Evolutionary conservation across 768 basidiomycete species (phyloP), one percentile per base, ranked within the genome.

Genomic region (Tulasnella sp.): DNA sequence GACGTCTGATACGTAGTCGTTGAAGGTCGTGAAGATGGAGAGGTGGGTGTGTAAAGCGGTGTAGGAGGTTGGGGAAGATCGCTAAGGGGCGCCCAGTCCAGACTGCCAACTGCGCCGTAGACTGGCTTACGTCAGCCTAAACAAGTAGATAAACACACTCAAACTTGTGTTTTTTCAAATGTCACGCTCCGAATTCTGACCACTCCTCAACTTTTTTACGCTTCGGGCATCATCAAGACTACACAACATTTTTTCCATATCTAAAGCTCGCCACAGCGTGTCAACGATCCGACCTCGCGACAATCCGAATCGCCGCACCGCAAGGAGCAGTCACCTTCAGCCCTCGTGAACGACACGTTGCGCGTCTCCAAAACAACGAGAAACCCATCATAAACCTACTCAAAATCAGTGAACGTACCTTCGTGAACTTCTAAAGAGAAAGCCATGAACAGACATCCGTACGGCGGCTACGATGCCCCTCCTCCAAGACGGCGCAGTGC

Each of bases 391-490:
- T 64, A 67, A 72, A 67, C 62, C 42, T 52, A 40, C 37, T 64
- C 62, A 69, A 65, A 41, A 40, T 65, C 52, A 59, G 52, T 59
- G 52, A 59, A 59, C 52, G 52, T 59, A 59, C 22, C 3, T 47
- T 32, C 35, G 64, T 69, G 37, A 69, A 69, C 35, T 26, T 74
- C 69, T 71, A 42, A 39, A 70, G n/a, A 78, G 78, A 78, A 79
- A 73, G 77, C 75, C 71, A 94, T 94, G 92, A 91, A 92, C 81
- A 90, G 92, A 78, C 92, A 94, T 86, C 92, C 92, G 29, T 94
- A 94, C 81, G 86, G 86, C 76, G 84, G 84, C 75, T 89, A 87
- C 83, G 91, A 91, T 74, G 82, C 82, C 71, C 65, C 88, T 72
- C 83, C 86, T 74, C 86, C 87, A 47, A 81, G 84, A 75, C 87